These are phyloP conservation scores for Sanghuangporus baumii DNA, from an alignment of 1,284 basidiomycete species.

Conservation along the genomic window DNA sequence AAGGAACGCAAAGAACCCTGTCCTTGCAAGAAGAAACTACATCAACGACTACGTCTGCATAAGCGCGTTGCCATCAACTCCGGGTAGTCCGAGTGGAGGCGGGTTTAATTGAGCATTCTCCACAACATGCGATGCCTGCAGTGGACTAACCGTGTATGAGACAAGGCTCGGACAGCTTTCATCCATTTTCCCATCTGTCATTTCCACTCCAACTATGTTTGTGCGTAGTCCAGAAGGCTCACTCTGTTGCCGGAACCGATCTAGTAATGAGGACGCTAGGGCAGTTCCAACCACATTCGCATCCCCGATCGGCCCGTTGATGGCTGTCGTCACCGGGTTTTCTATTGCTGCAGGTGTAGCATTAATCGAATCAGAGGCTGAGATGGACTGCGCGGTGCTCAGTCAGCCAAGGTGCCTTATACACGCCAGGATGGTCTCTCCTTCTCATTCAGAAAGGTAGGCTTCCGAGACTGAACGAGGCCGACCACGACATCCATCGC, in stretches of 20 bases:
- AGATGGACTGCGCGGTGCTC: background rate
- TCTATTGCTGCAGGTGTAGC: background rate
- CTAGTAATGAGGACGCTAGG: background rate
- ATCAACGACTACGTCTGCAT: background rate
- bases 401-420: conserved; percentile 9
- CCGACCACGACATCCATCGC: conserved; percentile 6
- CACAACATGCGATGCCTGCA: background rate
- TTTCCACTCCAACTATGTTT: background rate
- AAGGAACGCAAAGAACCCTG: background rate
- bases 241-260: conserved; percentile 13
- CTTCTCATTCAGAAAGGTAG: conserved; percentile 5
- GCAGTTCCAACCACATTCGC: background rate
- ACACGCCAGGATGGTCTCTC: conserved; percentile 6
- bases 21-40: background rate
- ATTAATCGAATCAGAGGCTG: background rate
- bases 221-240: conserved; percentile 10
- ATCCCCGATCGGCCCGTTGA: background rate
- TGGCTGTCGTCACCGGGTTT: background rate
- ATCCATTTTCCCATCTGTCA: background rate
- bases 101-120: background rate
- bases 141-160: background rate
- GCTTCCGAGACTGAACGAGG: conserved; percentile 6
- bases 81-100: background rate
- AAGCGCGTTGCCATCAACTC: background rate
- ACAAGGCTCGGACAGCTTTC: conserved; percentile 8